These are phyloP conservation scores for Ogataea populi-albae DNA, from an alignment of 805 yeast genomes.

Conservation along the genomic window DNA sequence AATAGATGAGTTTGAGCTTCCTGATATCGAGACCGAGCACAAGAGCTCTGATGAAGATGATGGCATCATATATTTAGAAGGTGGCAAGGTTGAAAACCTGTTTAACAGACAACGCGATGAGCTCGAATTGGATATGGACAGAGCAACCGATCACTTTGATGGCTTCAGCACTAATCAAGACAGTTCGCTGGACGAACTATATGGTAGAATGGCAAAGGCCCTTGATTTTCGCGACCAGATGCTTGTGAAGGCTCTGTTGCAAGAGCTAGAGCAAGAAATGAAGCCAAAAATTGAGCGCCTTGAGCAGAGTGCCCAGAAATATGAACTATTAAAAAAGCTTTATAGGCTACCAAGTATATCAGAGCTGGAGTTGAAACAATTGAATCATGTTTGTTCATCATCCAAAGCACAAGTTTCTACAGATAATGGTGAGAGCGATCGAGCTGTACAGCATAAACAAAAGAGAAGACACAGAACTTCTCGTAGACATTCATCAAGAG, in stretches of 20 bases:
- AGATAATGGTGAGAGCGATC: neutral
- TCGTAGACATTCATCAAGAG: constrained; percentile 1
- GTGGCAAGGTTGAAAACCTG: constrained; percentile 15
- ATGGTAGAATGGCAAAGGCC: constrained; percentile 15
- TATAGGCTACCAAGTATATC: constrained; percentile 30
- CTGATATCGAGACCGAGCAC: constrained; percentile 3
- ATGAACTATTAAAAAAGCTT: constrained; percentile 21
- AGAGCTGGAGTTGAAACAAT: constrained; percentile 17
- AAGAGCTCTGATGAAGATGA: constrained; percentile 7
- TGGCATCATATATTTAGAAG: constrained; percentile 14
- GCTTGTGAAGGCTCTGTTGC: constrained; percentile 18
- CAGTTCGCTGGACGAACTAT: constrained; percentile 9
- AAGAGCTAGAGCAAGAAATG: constrained; percentile 23
- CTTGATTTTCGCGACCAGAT: constrained; percentile 19
- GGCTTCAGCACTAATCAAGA: constrained; percentile 7
- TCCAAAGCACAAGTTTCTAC: neutral
- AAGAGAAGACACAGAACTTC: constrained; percentile 2
- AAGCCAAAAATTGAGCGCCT: constrained; percentile 22
- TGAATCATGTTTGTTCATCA: too few relatives aligned
- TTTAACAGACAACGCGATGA: constrained; percentile 20
- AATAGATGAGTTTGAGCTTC: constrained; percentile 17
- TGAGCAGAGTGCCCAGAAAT: constrained; percentile 21
- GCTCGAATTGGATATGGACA: constrained; percentile 9
- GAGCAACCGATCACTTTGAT: constrained; percentile 6
- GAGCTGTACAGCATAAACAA: neutral